phyloP scores from a whole-genome alignment of 805 yeast genomes.

The Isabelozyma heimii region DNA sequence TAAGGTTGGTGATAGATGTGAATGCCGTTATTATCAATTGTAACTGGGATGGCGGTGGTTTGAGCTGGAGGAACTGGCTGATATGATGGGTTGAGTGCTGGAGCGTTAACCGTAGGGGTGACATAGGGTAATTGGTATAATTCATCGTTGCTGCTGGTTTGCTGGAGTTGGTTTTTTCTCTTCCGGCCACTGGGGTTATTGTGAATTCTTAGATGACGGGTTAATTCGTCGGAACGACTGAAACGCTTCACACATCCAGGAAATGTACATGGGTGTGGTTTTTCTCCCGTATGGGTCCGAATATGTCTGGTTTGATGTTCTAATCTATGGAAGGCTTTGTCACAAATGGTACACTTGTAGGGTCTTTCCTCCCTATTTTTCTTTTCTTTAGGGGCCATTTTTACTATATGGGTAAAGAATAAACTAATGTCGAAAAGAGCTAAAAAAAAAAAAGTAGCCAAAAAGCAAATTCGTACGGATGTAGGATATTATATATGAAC shows the following conservation, averaged over 20 bases:
- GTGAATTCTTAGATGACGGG: slow-evolving; percentile 83
- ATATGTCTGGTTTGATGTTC: slow-evolving; percentile 93
- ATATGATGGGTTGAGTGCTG: not conserved
- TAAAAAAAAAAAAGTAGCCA: too few species aligned
- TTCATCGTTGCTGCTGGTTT: not conserved
- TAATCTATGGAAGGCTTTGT: slow-evolving; percentile 80
- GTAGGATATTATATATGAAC: not conserved
- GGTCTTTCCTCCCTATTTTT: slow-evolving; percentile 51
- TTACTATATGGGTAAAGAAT: not conserved
- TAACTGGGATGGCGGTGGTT: slow-evolving; percentile 20
- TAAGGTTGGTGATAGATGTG: slow-evolving; percentile 30
- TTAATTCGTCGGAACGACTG: slow-evolving; percentile 79
- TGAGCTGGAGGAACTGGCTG: not conserved
- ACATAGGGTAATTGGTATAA: not conserved
- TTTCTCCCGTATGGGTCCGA: slow-evolving; percentile 91
- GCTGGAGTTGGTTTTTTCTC: slow-evolving; percentile 26
- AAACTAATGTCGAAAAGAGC: not conserved
- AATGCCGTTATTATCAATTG: slow-evolving; percentile 30
- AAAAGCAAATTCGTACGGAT: not conserved
- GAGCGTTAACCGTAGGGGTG: not conserved
- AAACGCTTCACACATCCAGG: slow-evolving; percentile 84
- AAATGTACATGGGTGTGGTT: slow-evolving; percentile 80
- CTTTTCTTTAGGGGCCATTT: slow-evolving; percentile 9
- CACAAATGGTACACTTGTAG: slow-evolving; percentile 80
- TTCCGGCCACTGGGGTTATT: slow-evolving; percentile 51